Evolutionary conservation across 352 stramenopile species (phyloP), one percentile per base, ranked within the genome.

Genomic region (Phytophthora chlamydospora): DNA sequence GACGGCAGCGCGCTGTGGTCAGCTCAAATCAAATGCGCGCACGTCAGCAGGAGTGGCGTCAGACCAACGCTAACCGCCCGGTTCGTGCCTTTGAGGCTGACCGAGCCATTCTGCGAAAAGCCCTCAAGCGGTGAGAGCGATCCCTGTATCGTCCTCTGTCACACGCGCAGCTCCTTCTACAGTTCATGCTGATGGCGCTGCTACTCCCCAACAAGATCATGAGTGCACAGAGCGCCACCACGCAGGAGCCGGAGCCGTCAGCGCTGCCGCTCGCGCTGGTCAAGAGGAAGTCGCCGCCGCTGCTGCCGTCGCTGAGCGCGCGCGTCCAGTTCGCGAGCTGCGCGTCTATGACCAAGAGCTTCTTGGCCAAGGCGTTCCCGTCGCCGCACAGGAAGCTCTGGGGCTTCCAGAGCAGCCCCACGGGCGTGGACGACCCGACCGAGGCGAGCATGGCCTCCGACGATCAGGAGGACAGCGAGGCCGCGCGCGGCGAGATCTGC

Each of bases 361-460:
- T 81, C 41, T 36, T 81, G 16, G 40, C 61, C 4, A 81, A 76
- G 61, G 48, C 68, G 29, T 69, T 81, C 43, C 61, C 62, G 19
- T 67, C 52, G 1, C 46, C 68, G 8, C 55, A 69, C 31, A 65
- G 32, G 36, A 73, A 75, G 38, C 17, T 64, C 10, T 74, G 65
- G 65, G 45, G 52, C 12, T 53, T 58, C 17, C 59, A 75, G 39
- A 69, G 51, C 47, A 75, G 69, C 44, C 66, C 69, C 17, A 77
- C 65, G 0, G 58, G 60, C 2, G 60, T 73, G 48, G 68, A 73
- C 13, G 58, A 70, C 35, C 45, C 45, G 9, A 70, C 50, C 0
- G 66, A 68, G 36, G 34, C 29, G n/a, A 71, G 46, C 24, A 53
- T 39, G 16, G 24, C 21, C 33, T 68, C 48, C 0, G 32, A 51